Base-by-base conservation (phyloP, 768 basidiomycete species). In the Suillus clintonianus region DNA sequence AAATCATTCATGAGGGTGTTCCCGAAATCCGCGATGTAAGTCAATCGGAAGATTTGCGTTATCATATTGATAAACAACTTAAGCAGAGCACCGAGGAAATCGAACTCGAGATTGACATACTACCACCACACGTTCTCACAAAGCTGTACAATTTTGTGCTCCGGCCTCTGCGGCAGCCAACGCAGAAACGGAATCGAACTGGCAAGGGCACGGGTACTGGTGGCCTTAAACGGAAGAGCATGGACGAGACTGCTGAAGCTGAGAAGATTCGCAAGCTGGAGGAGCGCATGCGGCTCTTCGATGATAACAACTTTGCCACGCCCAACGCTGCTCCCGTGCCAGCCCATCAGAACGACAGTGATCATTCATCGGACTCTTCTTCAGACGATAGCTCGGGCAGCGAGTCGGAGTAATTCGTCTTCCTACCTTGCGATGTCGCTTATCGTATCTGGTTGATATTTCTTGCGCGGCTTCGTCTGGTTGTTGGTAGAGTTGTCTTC, bases 141-240 rank as follows among this genome's bases (percentile, higher is more conserved):
- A 94, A 94, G 78, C 84, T 99, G 34, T 99, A 98, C 82, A 96
- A 97, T 78, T 95, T 93, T 72, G 97, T 98, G 68, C 82, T 97
- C 62, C 88, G 91, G 11, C 93, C 93, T 1, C 75, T 89, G 64
- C 87, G 88, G 36, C 86, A 88, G 50, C 84, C 88, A 10, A 83
- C 88, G 47, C 85, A 84, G 22, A 87, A 87, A 64, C 86, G 91
- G 55, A 87, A 78, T 69, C 82, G 88, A 47, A 81, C 82, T 5
- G 89, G 89, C 65, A 92, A 94, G 73, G 92, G 91, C 37, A 90
- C 89, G 0, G 91, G 92, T 1, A 95, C 94, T 4, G 95, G 94
- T 48, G 94, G 95, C 10, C 80, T 94, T 54, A 94, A 95, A 76
- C 89, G 95, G 63, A 95, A 95, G 83, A 93, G 91, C 73, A 96